Evolutionary conservation across 108 stramenopile genomes (phyloP), one percentile per base, ranked within the genome.

Genomic region (Skeletonema potamos): DNA sequence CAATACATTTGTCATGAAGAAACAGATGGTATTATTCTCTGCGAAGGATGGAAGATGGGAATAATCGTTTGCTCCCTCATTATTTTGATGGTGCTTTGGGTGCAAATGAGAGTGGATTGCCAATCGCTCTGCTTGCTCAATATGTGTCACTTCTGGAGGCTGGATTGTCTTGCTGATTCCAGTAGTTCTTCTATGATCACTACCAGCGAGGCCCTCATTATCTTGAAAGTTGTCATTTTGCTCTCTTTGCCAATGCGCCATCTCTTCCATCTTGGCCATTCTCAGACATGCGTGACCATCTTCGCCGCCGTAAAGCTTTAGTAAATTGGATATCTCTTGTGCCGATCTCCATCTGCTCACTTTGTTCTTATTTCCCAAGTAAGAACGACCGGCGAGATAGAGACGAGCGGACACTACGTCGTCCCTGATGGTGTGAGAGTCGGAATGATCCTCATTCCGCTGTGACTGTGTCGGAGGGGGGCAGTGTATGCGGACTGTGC

Each of bases 1-100:
- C 29, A 78, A 43, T 24, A 78, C 77, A 48, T 72, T 71, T 4
- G 77, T 78, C 77, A 78, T 78, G 64, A 64, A 78, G 27, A 72
- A 71, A 54, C 77, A 78, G 62, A 72, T 62, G 28, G 54, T 62
- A 63, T 72, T 54, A 57, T 72, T 72, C 22, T 72, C 71, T 9
- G 46, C 33, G 17, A 60, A 36, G 6, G 71, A 32, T n/a, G 71
- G 71, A 20, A 72, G 54, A 33, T 64, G 29, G 17, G 67, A 68
- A 27, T 56, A 68, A 54, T 41, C 67, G 27, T 68, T 33, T 15
- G 48, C 36, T 33, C 27, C 27, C 18, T 51, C 32, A 44, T 22
- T 39, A 43, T 46, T 27, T 57, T 30, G 64, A 43, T 73, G 56
- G 28, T 39, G 44, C 56, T 62, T 62, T 24, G 61, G 68, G 24